Evolutionary conservation across 1,284 basidiomycete genomes (phyloP), one percentile per base, ranked within the genome.

Genomic region (Fomitiporia mediterranea): DNA sequence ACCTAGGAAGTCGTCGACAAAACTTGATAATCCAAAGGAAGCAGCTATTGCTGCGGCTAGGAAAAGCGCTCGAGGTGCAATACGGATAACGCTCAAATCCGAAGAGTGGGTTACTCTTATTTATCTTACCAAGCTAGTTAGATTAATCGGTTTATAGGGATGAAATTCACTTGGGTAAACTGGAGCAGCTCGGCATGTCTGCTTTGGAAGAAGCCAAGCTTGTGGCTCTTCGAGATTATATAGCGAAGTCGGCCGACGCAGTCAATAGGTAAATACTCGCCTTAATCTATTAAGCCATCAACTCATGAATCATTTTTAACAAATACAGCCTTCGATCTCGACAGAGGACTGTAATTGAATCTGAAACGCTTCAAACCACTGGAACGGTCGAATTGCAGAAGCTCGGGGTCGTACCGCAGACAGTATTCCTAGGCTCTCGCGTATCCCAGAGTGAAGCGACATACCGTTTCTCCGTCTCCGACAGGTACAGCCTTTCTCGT

Each of bases 321-420:
- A 43, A n/a, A 54, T 34, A 7, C 5, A 88, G 88, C 61, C 88
- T 86, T 63, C 73, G 82, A 4, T 81, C 81, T 17, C 80, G 86
- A 39, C 64, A 81, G 47, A 81, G 74, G 55, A 70, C 76, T 25
- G 86, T 89, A 61, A 76, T 74, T 30, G 84, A 87, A 62, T 70
- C 79, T 0, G 84, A 84, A 27, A 78, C 77, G 55, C 78, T 90
- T 3, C 86, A 87, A 65, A 79, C 83, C 7, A 82, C 77, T 8
- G 78, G 78, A 8, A 80, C 84, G 37, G 76, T 91, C 32, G 87
- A 89, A 62, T 73, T 91, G 39, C 85, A 89, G 68, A 90, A 91
- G 67, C 80, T 95, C 40, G 86, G 89, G 2, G 89, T 98, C n/a
- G 91, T 94, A 0, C 94, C 94, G 4, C 93, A 94, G 60, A 99